phyloP scores from a whole-genome alignment of 495 filamentous ascomycete genomes.

The Cryomyces minteri region DNA sequence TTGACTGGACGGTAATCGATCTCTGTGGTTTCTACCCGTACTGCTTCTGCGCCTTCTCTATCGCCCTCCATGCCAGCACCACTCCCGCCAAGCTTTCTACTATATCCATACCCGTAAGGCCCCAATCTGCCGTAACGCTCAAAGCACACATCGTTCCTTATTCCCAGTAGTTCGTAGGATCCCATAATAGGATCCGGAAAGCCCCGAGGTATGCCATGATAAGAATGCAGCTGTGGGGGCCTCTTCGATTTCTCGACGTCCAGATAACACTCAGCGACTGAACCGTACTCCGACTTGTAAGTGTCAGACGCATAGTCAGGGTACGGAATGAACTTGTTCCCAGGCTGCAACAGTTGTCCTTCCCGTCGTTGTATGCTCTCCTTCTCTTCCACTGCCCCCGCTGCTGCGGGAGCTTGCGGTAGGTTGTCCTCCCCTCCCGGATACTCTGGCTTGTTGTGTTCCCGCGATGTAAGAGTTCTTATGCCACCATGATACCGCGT shows the following conservation, averaged over 20 bases:
- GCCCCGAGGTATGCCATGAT: constrained; percentile 53
- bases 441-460: constrained; percentile 56
- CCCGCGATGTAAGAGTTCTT: constrained; percentile 38
- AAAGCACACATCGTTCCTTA: constrained; percentile 82
- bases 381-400: constrained; percentile 18
- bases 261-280: constrained; percentile 59
- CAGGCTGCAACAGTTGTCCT: constrained; percentile 24
- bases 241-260: constrained; percentile 40
- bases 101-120: constrained; percentile 81
- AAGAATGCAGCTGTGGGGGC: constrained; percentile 50
- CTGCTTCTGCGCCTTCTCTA: constrained; percentile 47
- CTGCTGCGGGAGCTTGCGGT: constrained; percentile 4
- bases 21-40: constrained; percentile 45
- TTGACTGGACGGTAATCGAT: constrained; percentile 56
- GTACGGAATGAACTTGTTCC: constrained; percentile 47
- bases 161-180: constrained; percentile 58
- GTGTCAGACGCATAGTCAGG: constrained; percentile 41
- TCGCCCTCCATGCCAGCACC: constrained; percentile 71
- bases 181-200: constrained; percentile 74
- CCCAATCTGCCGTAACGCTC: constrained; percentile 79
- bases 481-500: constrained; percentile 75
- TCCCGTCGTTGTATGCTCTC: constrained; percentile 5
- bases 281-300: constrained; percentile 39
- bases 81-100: constrained; percentile 51
- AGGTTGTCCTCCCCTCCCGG: constrained; percentile 35